A percentile compares a stretch with the other conserved stretches of the same genome.
Evolutionary conservation across 2,329 filamentous ascomycete genomes (phyloP).

Genomic region (Aureobasidium sp.): DNA sequence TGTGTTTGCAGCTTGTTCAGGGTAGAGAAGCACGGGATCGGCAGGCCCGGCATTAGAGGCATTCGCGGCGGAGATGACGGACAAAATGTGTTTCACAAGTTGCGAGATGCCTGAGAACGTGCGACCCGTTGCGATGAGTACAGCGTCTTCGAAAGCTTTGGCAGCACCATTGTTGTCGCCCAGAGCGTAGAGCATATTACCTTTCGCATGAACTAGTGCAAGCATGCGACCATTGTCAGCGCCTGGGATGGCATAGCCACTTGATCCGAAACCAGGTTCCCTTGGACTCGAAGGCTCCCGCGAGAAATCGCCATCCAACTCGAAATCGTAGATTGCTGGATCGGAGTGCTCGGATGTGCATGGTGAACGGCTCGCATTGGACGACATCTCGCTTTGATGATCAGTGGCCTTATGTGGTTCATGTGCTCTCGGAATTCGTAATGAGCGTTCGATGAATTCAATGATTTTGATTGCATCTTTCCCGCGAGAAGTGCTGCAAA

Average conservation of each 20-base stretch:
- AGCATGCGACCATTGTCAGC: conserved; percentile 88
- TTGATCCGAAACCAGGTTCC: conserved; percentile 60
- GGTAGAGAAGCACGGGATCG: conserved; percentile 70
- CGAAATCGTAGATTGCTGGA: conserved; percentile 51
- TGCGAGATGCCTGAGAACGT: conserved; percentile 63
- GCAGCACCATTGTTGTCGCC: conserved; percentile 77
- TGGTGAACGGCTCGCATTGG: conserved; percentile 47
- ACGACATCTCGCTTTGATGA: conserved; percentile 52
- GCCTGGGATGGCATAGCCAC: conserved; percentile 77
- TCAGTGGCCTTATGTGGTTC: conserved; percentile 46
- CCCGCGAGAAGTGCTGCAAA: conserved; percentile 74
- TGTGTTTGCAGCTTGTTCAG: conserved; percentile 75
- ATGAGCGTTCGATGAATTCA: conserved; percentile 68
- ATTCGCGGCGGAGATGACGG: conserved; percentile 47
- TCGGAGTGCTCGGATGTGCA: conserved; percentile 51
- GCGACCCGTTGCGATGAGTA: conserved; percentile 76
- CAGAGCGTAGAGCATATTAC: conserved; percentile 92
- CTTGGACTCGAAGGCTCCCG: conserved; percentile 31
- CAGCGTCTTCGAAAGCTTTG: conserved; percentile 87
- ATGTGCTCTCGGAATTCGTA: conserved; percentile 47
- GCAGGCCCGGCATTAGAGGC: conserved; percentile 27
- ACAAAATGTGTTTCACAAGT: conserved; percentile 71
- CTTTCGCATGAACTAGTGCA: conserved; percentile 91
- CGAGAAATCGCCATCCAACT: conserved; percentile 33
- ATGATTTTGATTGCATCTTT: conserved; percentile 84